Conservation (phyloP, 148 eudicot species). For the Hydrangea macrophylla region DNA sequence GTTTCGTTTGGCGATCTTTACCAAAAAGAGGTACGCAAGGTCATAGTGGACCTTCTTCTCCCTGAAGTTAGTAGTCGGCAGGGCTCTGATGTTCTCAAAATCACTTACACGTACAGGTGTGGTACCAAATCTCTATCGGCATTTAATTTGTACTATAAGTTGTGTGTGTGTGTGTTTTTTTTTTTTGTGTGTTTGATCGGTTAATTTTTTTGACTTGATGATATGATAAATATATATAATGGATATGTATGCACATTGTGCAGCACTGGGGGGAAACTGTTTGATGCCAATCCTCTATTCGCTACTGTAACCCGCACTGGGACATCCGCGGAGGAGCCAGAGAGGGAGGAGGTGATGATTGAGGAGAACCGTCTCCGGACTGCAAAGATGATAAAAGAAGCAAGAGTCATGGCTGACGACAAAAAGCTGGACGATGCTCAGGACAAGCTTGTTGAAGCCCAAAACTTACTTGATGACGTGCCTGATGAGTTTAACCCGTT, state of each 20-base stretch:
- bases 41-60: slow-evolving; percentile 17
- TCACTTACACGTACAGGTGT: slow-evolving; percentile 13
- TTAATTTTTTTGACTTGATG: neutral
- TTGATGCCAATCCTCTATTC: neutral
- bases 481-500: too few species aligned
- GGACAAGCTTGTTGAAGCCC: too few species aligned
- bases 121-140: too few species aligned
- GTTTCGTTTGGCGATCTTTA: slow-evolving; percentile 27
- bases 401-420: too few species aligned
- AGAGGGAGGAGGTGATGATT: neutral
- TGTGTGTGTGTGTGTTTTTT: too few species aligned
- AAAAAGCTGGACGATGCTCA: too few species aligned
- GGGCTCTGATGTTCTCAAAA: slow-evolving; percentile 1
- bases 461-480: too few species aligned
- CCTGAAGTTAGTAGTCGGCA: neutral
- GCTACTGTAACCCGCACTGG: neutral
- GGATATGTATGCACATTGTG: too few species aligned
- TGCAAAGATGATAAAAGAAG: too few species aligned
- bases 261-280: neutral
- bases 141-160: too few species aligned
- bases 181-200: too few species aligned
- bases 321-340: neutral
- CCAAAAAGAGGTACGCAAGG: slow-evolving; percentile 17
- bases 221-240: neutral
- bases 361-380: slow-evolving; percentile 1